Conservation (phyloP, 306 rosid species). For the Pyrus betulifolia region DNA sequence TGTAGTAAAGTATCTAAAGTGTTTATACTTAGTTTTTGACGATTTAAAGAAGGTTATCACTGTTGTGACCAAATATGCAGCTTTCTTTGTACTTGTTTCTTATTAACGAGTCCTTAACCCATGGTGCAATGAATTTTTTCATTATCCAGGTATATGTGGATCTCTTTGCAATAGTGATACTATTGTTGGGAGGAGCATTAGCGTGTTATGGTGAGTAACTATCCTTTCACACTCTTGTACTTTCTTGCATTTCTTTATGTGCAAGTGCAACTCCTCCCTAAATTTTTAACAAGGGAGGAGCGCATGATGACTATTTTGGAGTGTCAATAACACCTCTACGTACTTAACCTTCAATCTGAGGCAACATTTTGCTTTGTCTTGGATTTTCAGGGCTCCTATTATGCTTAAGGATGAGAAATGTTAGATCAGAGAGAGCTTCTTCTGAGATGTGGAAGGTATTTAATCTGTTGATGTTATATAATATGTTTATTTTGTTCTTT, state of each 20-base stretch:
- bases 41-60: not conserved
- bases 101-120: not conserved
- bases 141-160: conserved; percentile 77
- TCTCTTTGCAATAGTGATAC: conserved; percentile 53
- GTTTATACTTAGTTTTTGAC: not conserved
- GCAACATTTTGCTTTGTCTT: not conserved
- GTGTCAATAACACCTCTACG: not conserved
- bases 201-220: conserved; percentile 72
- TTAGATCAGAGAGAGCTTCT: conserved; percentile 83
- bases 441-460: conserved; percentile 83
- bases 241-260: not conserved
- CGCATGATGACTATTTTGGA: not conserved
- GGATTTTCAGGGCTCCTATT: conserved; percentile 50
- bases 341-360: not conserved
- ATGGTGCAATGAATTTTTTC: conserved; percentile 18
- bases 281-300: not conserved
- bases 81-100: not conserved
- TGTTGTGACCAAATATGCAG: not conserved
- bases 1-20: not conserved
- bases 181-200: conserved; percentile 71
- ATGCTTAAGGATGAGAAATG: conserved; percentile 81
- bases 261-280: not conserved
- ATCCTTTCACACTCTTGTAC: conserved; percentile 13
- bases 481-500: not conserved
- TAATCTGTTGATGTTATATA: not conserved